phyloP scores from a whole-genome alignment of 306 rosid genomes.

The Fragaria nilgerrensis region DNA sequence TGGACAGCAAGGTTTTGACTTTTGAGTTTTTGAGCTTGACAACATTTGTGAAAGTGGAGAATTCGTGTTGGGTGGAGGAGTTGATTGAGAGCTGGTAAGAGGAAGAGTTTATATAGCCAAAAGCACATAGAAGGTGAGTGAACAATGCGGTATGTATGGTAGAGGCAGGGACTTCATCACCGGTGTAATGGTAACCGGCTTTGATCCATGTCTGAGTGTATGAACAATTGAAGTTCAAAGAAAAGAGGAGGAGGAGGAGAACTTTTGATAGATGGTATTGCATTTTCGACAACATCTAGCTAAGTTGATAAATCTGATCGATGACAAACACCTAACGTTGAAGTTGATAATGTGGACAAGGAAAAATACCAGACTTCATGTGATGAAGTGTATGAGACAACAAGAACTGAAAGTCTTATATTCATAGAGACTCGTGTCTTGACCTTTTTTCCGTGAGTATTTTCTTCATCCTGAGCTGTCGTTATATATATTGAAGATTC shows the following conservation, averaged over 20 bases:
- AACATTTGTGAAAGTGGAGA: slow-evolving; percentile 25
- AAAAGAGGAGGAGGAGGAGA: background rate
- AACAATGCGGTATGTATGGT: no score
- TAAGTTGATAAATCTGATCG: background rate
- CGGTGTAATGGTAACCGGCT: no score
- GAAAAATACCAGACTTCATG: background rate
- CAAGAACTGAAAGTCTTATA: background rate
- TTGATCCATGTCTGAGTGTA: no score
- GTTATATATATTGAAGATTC: no score
- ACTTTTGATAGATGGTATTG: background rate
- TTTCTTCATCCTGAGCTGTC: no score
- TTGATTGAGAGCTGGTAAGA: slow-evolving; percentile 10
- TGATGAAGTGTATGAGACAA: background rate
- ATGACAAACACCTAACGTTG: background rate
- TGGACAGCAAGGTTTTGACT: slow-evolving; percentile 26
- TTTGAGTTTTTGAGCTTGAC: slow-evolving; percentile 31
- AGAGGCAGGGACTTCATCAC: no score
- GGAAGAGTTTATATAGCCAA: slow-evolving; percentile 16
- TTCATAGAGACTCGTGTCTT: no score
- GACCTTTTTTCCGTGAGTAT: no score
- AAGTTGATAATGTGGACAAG: background rate
- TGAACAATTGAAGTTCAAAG: slow-evolving; percentile 10
- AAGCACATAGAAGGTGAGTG: slow-evolving; percentile 33
- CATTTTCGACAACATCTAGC: background rate
- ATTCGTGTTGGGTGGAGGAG: background rate